A percentile compares a stretch with the other conserved stretches of the same genome.
These are phyloP conservation scores for Petunia secreta DNA, from an alignment of 257 asterid genomes.

Conservation along the genomic window DNA sequence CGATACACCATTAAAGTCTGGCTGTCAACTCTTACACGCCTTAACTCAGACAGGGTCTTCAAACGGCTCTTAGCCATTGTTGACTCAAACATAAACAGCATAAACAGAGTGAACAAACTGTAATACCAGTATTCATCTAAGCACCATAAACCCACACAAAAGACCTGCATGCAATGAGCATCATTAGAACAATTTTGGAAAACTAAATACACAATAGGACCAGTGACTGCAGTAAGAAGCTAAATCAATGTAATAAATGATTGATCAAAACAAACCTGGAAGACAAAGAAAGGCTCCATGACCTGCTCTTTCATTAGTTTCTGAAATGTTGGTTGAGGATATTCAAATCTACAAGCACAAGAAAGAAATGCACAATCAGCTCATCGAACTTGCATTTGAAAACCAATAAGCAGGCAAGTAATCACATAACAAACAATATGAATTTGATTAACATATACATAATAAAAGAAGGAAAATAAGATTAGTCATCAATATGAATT, in stretches of 20 bases:
- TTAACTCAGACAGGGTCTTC: constrained; percentile 88
- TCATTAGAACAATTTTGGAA: constrained; percentile 34
- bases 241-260: constrained; percentile 25
- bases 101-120: constrained; percentile 87
- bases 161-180: constrained; percentile 63
- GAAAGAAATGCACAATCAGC: constrained; percentile 26
- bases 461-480: background rate
- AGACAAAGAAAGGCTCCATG: constrained; percentile 87
- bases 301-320: constrained; percentile 86
- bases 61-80: constrained; percentile 98
- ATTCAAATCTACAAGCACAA: constrained; percentile 71
- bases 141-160: constrained; percentile 93
- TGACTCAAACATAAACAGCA: constrained; percentile 98
- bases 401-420: background rate
- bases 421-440: background rate
- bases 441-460: constrained; percentile 4
- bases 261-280: constrained; percentile 61
- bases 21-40: constrained; percentile 95
- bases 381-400: constrained; percentile 25
- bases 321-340: constrained; percentile 92
- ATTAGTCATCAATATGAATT: constrained; percentile 34
- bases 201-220: constrained; percentile 15
- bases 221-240: background rate
- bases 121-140: constrained; percentile 95
- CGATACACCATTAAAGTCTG: constrained; percentile 92